Conservation (phyloP, 805 yeast species). For the Ogataea salicorniae region DNA sequence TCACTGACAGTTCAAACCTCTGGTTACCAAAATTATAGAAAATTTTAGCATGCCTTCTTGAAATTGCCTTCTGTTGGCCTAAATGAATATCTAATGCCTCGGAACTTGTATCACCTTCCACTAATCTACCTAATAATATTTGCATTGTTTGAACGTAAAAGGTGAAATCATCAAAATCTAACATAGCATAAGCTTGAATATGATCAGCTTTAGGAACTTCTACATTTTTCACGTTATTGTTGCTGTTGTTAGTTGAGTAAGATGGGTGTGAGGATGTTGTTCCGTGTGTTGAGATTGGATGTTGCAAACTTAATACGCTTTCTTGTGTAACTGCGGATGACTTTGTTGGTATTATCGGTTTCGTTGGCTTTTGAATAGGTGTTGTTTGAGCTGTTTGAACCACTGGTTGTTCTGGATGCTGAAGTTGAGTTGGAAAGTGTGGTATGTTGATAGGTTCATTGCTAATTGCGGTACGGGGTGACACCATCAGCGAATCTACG, state of each 20-base stretch:
- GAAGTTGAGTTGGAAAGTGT: background rate
- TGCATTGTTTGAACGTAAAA: conserved; percentile 96
- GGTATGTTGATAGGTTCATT: background rate
- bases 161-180: conserved; percentile 89
- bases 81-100: conserved; percentile 86
- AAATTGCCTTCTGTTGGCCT: conserved; percentile 88
- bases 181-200: conserved; percentile 61
- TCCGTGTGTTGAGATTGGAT: conserved; percentile 30
- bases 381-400: too few species aligned
- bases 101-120: conserved; percentile 52
- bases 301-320: conserved; percentile 11
- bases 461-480: too few species aligned
- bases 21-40: conserved; percentile 96
- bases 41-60: conserved; percentile 91
- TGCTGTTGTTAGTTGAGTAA: conserved; percentile 1
- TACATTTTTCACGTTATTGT: conserved; percentile 15
- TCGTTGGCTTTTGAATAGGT: background rate
- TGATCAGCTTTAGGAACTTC: conserved; percentile 16
- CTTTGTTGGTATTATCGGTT: conserved; percentile 1
- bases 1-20: conserved; percentile 82
- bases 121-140: conserved; percentile 85
- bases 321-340: conserved; percentile 6
- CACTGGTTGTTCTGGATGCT: too few species aligned
- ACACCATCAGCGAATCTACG: too few species aligned
- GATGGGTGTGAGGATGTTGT: conserved; percentile 29